These are phyloP conservation scores for Geopyxis carbonaria DNA, from an alignment of 495 filamentous ascomycete genomes.

Conservation along the genomic window DNA sequence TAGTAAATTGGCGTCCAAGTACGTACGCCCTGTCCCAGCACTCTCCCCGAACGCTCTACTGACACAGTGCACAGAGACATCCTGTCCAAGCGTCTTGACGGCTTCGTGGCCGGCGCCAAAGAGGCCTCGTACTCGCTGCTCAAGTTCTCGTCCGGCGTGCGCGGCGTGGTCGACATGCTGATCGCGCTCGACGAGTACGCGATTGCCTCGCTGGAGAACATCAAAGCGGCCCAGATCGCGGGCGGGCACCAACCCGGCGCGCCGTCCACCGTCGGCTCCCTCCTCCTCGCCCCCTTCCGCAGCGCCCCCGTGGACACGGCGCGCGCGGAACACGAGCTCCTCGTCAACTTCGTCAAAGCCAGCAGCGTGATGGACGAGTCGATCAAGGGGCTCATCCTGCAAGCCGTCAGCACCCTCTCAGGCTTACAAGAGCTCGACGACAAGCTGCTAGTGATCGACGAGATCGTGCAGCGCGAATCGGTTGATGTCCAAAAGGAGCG, in stretches of 20 bases:
- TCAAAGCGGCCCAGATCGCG: constrained; percentile 25
- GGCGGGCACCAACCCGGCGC: too few species aligned
- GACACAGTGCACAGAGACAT: constrained; percentile 9
- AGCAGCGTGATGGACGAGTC: constrained; percentile 45
- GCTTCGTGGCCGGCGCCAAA: constrained; percentile 15
- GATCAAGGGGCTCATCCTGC: constrained; percentile 43
- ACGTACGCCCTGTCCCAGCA: neutral
- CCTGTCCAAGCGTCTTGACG: constrained; percentile 13
- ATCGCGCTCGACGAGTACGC: constrained; percentile 44
- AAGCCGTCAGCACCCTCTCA: constrained; percentile 43
- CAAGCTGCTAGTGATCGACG: constrained; percentile 44
- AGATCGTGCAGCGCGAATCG: constrained; percentile 41
- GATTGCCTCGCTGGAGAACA: constrained; percentile 29
- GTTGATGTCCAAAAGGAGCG: constrained; percentile 39
- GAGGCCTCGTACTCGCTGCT: constrained; percentile 10
- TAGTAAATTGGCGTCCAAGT: constrained; percentile 7
- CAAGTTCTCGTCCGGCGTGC: constrained; percentile 51
- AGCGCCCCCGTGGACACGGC: neutral
- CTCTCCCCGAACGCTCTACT: neutral
- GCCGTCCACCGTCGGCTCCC: neutral
- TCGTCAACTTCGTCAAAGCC: constrained; percentile 41
- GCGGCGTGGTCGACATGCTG: constrained; percentile 49
- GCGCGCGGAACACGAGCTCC: constrained; percentile 12
- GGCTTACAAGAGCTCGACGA: constrained; percentile 45
- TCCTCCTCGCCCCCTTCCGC: constrained; percentile 39